phyloP scores from a whole-genome alignment of 768 basidiomycete genomes.

The Solioccasus polychromus region DNA sequence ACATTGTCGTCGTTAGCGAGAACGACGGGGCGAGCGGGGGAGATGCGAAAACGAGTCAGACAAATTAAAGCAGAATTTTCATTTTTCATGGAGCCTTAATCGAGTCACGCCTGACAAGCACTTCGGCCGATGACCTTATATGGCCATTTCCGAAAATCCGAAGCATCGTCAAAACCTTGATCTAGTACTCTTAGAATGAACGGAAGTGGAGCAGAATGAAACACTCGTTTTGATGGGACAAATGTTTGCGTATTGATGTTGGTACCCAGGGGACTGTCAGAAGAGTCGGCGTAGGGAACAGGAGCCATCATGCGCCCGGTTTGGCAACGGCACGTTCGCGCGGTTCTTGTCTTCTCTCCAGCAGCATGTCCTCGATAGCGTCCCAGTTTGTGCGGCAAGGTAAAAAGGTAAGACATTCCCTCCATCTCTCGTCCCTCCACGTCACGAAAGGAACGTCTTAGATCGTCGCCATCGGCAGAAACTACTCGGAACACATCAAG shows the following conservation, averaged over 20 bases:
- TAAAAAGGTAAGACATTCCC: conserved; percentile 39
- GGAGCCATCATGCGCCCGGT: too few relatives aligned
- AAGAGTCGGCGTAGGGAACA: too few relatives aligned
- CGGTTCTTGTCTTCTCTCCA: background rate
- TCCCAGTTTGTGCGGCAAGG: conserved; percentile 43
- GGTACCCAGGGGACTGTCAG: too few relatives aligned
- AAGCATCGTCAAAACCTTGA: too few relatives aligned
- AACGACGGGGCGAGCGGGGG: conserved; percentile 10
- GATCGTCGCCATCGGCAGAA: conserved; percentile 96
- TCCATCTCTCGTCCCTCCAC: background rate
- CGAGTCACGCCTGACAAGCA: conserved; percentile 19
- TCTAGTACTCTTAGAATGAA: too few relatives aligned
- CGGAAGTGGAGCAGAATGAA: too few relatives aligned
- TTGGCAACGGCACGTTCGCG: background rate
- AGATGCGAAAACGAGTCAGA: conserved; percentile 5
- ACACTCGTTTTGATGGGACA: too few relatives aligned
- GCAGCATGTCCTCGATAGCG: conserved; percentile 33
- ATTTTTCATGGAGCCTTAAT: conserved; percentile 9
- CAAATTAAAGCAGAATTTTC: background rate
- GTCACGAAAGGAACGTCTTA: conserved; percentile 24
- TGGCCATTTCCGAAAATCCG: conserved; percentile 24
- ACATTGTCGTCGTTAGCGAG: conserved; percentile 34
- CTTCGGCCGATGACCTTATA: conserved; percentile 27
- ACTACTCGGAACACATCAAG: conserved; percentile 88
- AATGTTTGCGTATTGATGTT: too few relatives aligned